Conservation (phyloP, 1,139 yeast genomes). For the Geotrichum histeridarum region DNA sequence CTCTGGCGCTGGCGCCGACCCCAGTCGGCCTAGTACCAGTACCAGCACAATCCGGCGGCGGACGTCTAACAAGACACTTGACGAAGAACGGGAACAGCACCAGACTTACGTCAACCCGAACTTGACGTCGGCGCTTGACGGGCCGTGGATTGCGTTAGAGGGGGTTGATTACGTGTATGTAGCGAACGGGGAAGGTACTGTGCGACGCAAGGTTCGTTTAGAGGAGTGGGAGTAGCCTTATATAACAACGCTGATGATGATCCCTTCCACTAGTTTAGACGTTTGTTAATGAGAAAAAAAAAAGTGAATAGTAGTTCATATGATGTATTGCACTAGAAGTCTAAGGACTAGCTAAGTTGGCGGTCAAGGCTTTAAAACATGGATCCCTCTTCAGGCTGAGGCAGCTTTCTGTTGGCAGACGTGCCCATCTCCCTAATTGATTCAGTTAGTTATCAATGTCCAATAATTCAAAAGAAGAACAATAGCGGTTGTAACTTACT, state of each 20-base stretch:
- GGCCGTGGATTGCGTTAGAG: slow-evolving; percentile 73
- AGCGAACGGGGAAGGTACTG: slow-evolving; percentile 56
- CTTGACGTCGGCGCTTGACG: slow-evolving; percentile 62
- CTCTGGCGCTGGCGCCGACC: neutral
- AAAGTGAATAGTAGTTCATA: neutral
- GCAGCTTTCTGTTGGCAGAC: slow-evolving; percentile 72
- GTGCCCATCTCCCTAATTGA: slow-evolving; percentile 65
- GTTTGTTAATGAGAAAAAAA: neutral
- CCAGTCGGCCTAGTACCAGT: neutral
- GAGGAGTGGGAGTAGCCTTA: neutral
- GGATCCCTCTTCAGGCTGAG: slow-evolving; percentile 89
- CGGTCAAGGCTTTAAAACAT: slow-evolving; percentile 43
- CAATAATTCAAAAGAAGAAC: neutral
- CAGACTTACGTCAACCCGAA: slow-evolving; percentile 76
- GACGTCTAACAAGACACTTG: slow-evolving; percentile 46
- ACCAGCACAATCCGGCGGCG: slow-evolving; percentile 18
- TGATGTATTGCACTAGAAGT: neutral
- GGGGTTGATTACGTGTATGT: slow-evolving; percentile 52
- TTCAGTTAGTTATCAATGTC: slow-evolving; percentile 53
- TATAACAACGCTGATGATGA: neutral
- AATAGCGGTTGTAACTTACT: slow-evolving; percentile 29
- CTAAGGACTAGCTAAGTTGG: neutral
- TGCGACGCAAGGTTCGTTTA: slow-evolving; percentile 42
- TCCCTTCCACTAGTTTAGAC: neutral
- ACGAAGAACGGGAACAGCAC: slow-evolving; percentile 60